Base-by-base conservation (phyloP, 257 asterid genomes). In the Echium plantagineum region DNA sequence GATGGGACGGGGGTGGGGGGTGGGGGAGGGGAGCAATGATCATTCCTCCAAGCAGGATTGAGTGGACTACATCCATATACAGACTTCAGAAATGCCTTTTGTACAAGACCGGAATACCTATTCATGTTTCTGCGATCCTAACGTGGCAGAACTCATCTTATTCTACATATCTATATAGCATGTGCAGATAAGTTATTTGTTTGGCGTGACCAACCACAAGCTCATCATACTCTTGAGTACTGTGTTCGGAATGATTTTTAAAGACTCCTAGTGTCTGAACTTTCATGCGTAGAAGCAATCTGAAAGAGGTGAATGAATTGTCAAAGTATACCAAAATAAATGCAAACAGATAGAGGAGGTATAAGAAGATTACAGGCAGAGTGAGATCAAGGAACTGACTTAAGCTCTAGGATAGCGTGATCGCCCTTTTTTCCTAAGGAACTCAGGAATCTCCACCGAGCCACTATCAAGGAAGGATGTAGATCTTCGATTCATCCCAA, bases 371-470 rank as follows among this genome's bases (percentile, higher is more conserved):
- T 30, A 28, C 12, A 4, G 54, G 35, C 7, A 31, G 10, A 7
- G 28, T 21, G 9, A 47, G 10, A 12, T 22, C 57, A 28, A 52
- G 58, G 30, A n/a, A 62, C 65, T 42, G 59, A 63, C 74, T 77
- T 74, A 86, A 59, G 89, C 94, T 81, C 94, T 78, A 47, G 94
- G 97, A 71, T 75, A 90, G 60, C 94, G 95, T 20, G 90, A 75
- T 5, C 85, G 83, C 26, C 97, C 96, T 65, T 90, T 90, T 83
- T 90, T 90, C 81, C 80, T 83, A 74, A 90, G 76, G 77, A 90
- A 90, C 63, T 90, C 97, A 0, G 97, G 97, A 63, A 90, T 86
- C 72, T 90, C 94, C n/a, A 86, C 86, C 15, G 80, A 73, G 54
- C 82, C 79, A 28, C 93, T 83, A 74, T 90, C 97, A 20, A 77